These are phyloP conservation scores for Talinum fruticosum DNA, from an alignment of 148 eudicot genomes.

Conservation along the genomic window DNA sequence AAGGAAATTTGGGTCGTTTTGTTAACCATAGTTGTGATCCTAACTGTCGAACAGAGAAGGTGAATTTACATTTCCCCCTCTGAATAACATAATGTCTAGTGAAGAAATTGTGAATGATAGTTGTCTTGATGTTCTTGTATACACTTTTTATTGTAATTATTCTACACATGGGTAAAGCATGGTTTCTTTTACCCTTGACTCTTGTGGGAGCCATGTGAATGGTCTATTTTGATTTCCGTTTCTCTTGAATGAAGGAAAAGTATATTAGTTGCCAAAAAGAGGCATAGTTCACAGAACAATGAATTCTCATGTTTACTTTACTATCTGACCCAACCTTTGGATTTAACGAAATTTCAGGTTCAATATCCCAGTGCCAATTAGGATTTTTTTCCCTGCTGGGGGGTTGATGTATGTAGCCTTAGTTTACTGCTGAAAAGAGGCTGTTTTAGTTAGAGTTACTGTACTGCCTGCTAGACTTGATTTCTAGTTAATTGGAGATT, in stretches of 20 bases:
- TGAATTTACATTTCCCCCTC: conserved; percentile 22
- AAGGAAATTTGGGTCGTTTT: conserved; percentile 97
- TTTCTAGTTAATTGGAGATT: background rate
- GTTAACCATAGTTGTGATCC: conserved; percentile 99
- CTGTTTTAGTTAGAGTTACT: background rate
- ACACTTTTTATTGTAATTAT: background rate
- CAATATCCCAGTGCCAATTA: background rate
- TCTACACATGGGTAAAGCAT: background rate
- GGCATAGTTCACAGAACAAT: background rate
- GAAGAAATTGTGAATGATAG: background rate
- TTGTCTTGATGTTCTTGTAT: background rate
- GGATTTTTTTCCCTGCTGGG: background rate
- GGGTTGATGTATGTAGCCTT: background rate
- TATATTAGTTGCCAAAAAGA: background rate
- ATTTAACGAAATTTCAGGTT: background rate
- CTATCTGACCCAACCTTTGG: background rate
- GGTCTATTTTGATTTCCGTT: background rate
- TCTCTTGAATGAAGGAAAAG: background rate
- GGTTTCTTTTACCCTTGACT: background rate
- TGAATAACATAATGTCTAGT: conserved; percentile 1
- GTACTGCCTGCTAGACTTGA: background rate
- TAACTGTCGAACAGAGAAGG: conserved; percentile 98
- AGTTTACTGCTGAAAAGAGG: background rate
- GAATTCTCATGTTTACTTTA: background rate
- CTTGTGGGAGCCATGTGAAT: background rate